Base-by-base conservation (phyloP, 2,329 filamentous ascomycete species). In the Xylaria digitata region DNA sequence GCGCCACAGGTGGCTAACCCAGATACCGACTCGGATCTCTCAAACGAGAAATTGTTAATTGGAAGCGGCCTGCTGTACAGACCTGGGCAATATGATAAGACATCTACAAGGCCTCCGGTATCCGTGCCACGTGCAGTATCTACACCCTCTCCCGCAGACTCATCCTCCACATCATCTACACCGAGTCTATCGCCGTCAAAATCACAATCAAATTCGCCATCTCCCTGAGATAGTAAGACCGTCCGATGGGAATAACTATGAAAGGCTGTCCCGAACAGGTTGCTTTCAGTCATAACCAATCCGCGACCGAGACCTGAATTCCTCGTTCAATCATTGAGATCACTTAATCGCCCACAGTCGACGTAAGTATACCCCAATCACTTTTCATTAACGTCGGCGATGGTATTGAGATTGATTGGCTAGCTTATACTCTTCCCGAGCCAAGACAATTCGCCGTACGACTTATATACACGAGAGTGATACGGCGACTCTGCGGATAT, bases 11-110 rank as follows among this genome's bases (percentile, higher is more conserved):
- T 50, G 19, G 17, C 3, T 34, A 49, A 45, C 9, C 53, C n/a
- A 19, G 42, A 32, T 17, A 8, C 19, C 19, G 53, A 62, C 15
- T n/a, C 45, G 23, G 40, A 62, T 40, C 11, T 23, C 19, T 50
- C 60, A 30, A 26, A 26, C 21, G 42, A 64, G 32, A 9, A 48
- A 5, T 30, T 66, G 46, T 21, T 64, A 19, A 7, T 68, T 46
- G 67, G 65, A 13, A 65, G n/a, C 34, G 58, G 4, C 52, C 56
- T 69, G 7, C n/a, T 69, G 21, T 69, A 67, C 54, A 61, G 56
- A 8, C 6, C 13, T 21, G 17, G 21, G 15, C 21, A 43, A 57
- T n/a, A 6, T 13, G 19, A 23, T 34, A 32, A 21, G 23, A 19
- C 13, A 34, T 45, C 56, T 37, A 19, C 59, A 6, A 34, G 6